Evolutionary conservation across 1,284 basidiomycete species (phyloP), one percentile per base, ranked within the genome.

Genomic region (Irpex sp.): DNA sequence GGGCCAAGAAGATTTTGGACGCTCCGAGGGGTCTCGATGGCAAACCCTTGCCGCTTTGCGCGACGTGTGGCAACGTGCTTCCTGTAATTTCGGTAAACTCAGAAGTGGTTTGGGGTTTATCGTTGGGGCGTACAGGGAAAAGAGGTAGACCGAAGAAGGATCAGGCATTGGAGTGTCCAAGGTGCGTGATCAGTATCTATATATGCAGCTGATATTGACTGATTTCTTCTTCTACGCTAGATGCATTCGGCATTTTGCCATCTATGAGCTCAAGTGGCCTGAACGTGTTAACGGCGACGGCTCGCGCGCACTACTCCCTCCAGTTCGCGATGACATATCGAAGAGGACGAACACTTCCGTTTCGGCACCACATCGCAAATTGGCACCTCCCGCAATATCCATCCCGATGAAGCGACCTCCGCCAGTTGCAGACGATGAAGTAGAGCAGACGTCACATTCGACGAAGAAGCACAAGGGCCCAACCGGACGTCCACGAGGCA

Each of bases 161-260:
- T 72, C 77, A 80, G 53, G 83, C 84, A 65, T 83, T 84, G 64
- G 86, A 91, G 54, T 92, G 90, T 72, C 89, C 89, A 58, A 80
- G 89, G 90, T 92, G 72, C 59, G 57, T n/a, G 15, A 17, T 50
- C 17, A 8, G 8, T 8, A 43, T 67, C 60, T 54, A 59, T 54
- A 58, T 69, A 15, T 9, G 60, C 59, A 58, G 35, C 37, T 63
- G 26, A 21, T 43, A 65, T 71, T 26, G 51, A 61, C 59, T 59
- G 31, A 31, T 33, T 43, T 64, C 46, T 60, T 64, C 46, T 60
- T 35, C 19, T 61, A n/a, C 4, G n/a, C 21, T 68, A 92, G 90
- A 63, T 92, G 90, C 71, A 81, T 92, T 74, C 87, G 90, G 17
- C 90, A 92, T 72, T 82, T 79, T 66, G 89, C 86, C 15, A 93